Base-by-base conservation (phyloP, 345 rosid species). In the Citrus sp. region DNA sequence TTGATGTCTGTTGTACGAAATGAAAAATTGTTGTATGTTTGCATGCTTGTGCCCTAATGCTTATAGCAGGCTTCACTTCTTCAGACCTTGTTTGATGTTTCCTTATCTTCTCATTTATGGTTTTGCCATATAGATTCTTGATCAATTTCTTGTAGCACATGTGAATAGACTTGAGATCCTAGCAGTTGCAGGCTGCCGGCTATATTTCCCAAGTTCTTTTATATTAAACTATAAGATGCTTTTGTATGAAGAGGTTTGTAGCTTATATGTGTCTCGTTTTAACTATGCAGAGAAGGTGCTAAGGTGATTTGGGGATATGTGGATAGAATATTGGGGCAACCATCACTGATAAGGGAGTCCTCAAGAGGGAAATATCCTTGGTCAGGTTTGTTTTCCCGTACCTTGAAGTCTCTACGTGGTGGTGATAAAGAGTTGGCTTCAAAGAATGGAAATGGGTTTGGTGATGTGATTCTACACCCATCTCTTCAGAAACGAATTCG, bases 291-390 rank as follows among this genome's bases (percentile, higher is more conserved):
- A 83, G 99, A 96, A 92, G 99, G 99, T 51, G 99, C 99, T 32
- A 92, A 84, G 86, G 99, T 96, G 83, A 85, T 96, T 42, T 96
- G 99, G 99, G 89, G 99, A 82, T 96, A 96, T 14, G 97, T 96
- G 46, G 98, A 96, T 84, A 91, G 99, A 87, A 87, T 96, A 84
- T 83, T 96, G 84, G 99, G 99, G 49, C 99, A 94, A 81, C 99
- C 99, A 71, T 92, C 98, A n/a, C 88, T 96, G 35, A 92, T 96
- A 71, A 88, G 99, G 85, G 99, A 96, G 84, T 96, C 99, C 7
- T 96, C 99, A n/a, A 86, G 97, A 77, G 97, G 99, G 75, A 96
- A 92, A 73, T 96, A 96, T 77, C 99, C 99, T 84, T 96, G 99
- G 99, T 93, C 98, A 42, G 97, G 98, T 64, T 40, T 85, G 40